These are phyloP conservation scores for Artemisia annua DNA, from an alignment of 129 eudicot genomes.

Conservation along the genomic window DNA sequence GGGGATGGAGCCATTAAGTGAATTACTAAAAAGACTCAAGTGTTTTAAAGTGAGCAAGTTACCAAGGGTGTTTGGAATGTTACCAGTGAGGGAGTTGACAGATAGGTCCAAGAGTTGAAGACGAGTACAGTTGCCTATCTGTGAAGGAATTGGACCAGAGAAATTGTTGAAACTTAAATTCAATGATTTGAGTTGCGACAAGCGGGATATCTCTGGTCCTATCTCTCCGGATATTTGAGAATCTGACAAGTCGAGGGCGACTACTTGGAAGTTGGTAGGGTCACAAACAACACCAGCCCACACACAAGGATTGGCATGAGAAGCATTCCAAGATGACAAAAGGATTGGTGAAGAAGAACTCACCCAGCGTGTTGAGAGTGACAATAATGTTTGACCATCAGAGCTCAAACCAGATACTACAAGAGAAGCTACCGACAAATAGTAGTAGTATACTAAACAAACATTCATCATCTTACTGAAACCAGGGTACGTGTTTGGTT, in stretches of 20 bases:
- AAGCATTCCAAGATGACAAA: slow-evolving; percentile 57
- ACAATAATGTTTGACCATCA: slow-evolving; percentile 58
- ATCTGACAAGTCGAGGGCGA: slow-evolving; percentile 42
- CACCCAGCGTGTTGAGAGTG: slow-evolving; percentile 63
- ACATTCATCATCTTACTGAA: too few species aligned
- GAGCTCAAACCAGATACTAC: slow-evolving; percentile 42
- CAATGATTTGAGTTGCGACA: slow-evolving; percentile 39
- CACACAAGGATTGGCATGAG: slow-evolving; percentile 63
- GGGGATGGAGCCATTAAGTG: slow-evolving; percentile 68
- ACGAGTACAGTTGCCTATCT: slow-evolving; percentile 49
- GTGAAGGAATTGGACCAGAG: slow-evolving; percentile 54
- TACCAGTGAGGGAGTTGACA: slow-evolving; percentile 35
- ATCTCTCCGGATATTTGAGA: slow-evolving; percentile 51
- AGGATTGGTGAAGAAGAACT: slow-evolving; percentile 41
- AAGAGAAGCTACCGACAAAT: background rate
- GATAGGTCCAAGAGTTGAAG: slow-evolving; percentile 53
- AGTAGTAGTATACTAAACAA: slow-evolving; percentile 13
- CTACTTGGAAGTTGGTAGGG: slow-evolving; percentile 26
- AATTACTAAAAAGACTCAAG: slow-evolving; percentile 43
- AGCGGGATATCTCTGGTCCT: slow-evolving; percentile 59
- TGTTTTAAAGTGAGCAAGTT: slow-evolving; percentile 33
- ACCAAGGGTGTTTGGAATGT: slow-evolving; percentile 62
- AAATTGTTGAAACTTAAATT: slow-evolving; percentile 49
- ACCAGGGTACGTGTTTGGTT: too few species aligned
- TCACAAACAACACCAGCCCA: slow-evolving; percentile 76